Evolutionary conservation across 768 basidiomycete species (phyloP), one percentile per base, ranked within the genome.

Genomic region (Amanita polypyramis): DNA sequence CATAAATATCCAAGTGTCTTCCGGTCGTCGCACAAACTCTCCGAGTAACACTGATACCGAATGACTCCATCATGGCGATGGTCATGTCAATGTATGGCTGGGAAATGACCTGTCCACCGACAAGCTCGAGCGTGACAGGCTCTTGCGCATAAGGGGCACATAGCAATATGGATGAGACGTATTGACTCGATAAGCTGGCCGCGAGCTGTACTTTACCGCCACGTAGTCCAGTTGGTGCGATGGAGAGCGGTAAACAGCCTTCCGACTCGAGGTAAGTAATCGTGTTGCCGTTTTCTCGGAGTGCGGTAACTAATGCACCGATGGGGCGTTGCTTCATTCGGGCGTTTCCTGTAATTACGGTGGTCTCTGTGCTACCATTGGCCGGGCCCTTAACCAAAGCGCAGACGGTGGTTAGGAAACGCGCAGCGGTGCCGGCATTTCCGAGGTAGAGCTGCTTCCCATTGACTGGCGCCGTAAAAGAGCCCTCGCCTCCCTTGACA

Each of bases 1-100:
- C 77, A 65, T 99, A 99, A 27, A 88, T 68, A 60, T 97, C 84
- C 49, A 87, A 68, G 1, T 65, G 65, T 43, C 77, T 74, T 4
- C 88, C 85, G 0, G 77, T 75, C 23, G 58, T 63, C 0, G 73
- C 55, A 55, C 87, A 88, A 12, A 56, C 61, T 50, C 85, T 73
- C 40, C 95, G 78, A 14, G 67, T 65, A 42, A 92, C 94, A 7
- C 71, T 56, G 52, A 97, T 70, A 3, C 93, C 95, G 61, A 99
- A 99, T 6, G 85, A 79, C 52, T 73, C 73, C 96, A 99, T 98
- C 85, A 99, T 96, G 7, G 92, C 82, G 55, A 96, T 85, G 7
- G 96, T 98, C 96, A 98, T 97, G 68, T 99, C 94, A 64, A 99
- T 98, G 69, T 98, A 99, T 0, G 93, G 93, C 66, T 98, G 95